Evolutionary conservation across 352 stramenopile species (phyloP), one percentile per base, ranked within the genome.

Genomic region (Salisapilia sapeloensis): DNA sequence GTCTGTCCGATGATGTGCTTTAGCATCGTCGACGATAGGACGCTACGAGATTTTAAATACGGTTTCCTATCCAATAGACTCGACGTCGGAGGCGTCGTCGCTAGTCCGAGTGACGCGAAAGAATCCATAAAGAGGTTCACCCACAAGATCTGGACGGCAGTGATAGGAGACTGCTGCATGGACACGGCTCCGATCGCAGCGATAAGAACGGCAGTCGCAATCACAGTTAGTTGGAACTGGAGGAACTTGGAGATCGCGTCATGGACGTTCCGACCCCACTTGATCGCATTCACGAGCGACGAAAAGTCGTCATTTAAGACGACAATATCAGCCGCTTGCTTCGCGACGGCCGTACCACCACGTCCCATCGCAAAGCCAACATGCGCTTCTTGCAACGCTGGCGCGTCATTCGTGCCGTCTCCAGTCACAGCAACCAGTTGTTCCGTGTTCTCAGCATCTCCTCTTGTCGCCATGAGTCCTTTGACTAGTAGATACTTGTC

Each of bases 261-360:
- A 47, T 91, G 94, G 3, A 96, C 78, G 33, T 77, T 90, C 21
- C 90, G 52, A n/a, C 86, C 86, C 81, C 79, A 95, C 38, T 92
- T 67, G 29, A 95, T 72, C 19, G 82, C 82, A 39, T 79, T 82
- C n/a, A 97, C 89, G 53, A 97, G 97, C 1, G 81, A 95, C 8
- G 82, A 82, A 46, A 97, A 97, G 42, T 94, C 92, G 50, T 97
- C 92, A 56, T 97, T 87, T 58, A 95, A 77, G 28, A 95, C 64
- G 27, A 96, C 84, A 44, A 97, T 96, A 45, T 97, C 92, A 21
- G 76, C 85, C 6, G 89, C 91, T 41, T 96, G 77, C 48, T 94
- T 93, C 2, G 84, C 80, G 4, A 96, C 79, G 3, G 28, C 67
- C 26, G 72, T 93, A 42, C 79, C 79, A 26, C 53, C 65, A 11